These are phyloP conservation scores for Hura crepitans DNA, from an alignment of 441 rosid genomes.

Conservation along the genomic window DNA sequence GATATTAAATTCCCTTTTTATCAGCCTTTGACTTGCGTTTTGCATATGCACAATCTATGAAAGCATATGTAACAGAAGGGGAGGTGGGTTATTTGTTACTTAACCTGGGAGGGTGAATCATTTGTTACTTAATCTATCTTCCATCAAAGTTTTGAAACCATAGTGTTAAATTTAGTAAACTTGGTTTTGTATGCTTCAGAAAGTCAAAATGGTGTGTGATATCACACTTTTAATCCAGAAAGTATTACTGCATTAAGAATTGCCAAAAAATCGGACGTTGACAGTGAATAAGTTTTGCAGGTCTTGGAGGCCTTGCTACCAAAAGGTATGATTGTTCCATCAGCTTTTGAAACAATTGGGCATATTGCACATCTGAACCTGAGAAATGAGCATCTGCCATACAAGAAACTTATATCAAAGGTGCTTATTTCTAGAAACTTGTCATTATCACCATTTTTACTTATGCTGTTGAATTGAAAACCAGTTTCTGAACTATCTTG, in stretches of 20 bases:
- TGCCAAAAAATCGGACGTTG: constrained; percentile 7
- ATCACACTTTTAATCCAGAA: not conserved
- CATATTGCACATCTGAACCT: constrained; percentile 85
- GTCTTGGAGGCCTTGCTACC: constrained; percentile 80
- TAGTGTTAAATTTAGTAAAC: not conserved
- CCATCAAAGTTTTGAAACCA: not conserved
- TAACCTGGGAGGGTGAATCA: too few species aligned
- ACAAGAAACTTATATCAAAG: constrained; percentile 70
- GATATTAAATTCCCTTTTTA: too few species aligned
- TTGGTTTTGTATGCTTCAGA: not conserved
- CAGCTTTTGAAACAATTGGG: constrained; percentile 85
- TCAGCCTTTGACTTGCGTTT: too few species aligned
- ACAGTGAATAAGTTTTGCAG: constrained; percentile 37
- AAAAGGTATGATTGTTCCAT: constrained; percentile 60
- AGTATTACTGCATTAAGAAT: not conserved
- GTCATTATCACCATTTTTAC: constrained; percentile 11
- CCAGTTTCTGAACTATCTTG: constrained; percentile 12
- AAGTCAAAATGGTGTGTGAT: not conserved
- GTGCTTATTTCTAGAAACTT: constrained; percentile 31
- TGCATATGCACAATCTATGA: too few species aligned
- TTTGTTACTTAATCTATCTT: not conserved
- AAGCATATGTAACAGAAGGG: too few species aligned
- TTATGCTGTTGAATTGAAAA: not conserved
- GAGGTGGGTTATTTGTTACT: too few species aligned
- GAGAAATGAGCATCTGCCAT: constrained; percentile 69